These are phyloP conservation scores for Pleodorina starrii DNA, from an alignment of 139 green algal genomes.

Conservation along the genomic window DNA sequence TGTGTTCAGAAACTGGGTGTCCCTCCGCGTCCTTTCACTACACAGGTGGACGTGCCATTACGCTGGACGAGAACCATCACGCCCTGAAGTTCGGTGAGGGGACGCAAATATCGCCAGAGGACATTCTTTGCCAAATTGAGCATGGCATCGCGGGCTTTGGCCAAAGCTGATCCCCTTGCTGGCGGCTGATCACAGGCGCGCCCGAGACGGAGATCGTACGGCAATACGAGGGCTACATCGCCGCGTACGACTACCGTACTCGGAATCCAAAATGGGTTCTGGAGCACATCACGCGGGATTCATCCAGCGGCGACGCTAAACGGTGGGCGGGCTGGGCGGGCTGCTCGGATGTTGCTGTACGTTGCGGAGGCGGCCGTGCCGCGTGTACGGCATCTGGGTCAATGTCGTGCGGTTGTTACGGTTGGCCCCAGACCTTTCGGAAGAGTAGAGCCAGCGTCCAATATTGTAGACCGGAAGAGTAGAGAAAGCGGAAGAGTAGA, in stretches of 20 bases:
- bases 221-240: constrained; percentile 68
- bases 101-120: neutral
- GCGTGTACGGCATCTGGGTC: too few species aligned
- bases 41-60: neutral
- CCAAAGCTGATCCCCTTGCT: too few species aligned
- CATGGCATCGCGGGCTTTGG: neutral
- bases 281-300: constrained; percentile 75
- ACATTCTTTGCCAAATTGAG: neutral
- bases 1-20: too few species aligned
- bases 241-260: constrained; percentile 78
- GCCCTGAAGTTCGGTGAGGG: constrained; percentile 3
- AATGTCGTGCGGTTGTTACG: neutral
- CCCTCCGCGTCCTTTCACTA: too few species aligned
- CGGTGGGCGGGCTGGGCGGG: constrained; percentile 47
- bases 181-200: constrained; percentile 17
- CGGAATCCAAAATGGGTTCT: constrained; percentile 87
- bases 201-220: constrained; percentile 64
- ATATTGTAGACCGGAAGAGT: too few species aligned
- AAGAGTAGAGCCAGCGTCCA: too few species aligned
- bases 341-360: too few species aligned
- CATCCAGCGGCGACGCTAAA: constrained; percentile 57
- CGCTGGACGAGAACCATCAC: neutral
- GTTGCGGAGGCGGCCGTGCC: neutral
- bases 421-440: too few species aligned
- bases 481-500: too few species aligned